Percentiles rank a stretch among this genome's conserved stretches.
phyloP scores from a whole-genome alignment of 1,284 basidiomycete genomes.

The Phellinidium pouzarii region DNA sequence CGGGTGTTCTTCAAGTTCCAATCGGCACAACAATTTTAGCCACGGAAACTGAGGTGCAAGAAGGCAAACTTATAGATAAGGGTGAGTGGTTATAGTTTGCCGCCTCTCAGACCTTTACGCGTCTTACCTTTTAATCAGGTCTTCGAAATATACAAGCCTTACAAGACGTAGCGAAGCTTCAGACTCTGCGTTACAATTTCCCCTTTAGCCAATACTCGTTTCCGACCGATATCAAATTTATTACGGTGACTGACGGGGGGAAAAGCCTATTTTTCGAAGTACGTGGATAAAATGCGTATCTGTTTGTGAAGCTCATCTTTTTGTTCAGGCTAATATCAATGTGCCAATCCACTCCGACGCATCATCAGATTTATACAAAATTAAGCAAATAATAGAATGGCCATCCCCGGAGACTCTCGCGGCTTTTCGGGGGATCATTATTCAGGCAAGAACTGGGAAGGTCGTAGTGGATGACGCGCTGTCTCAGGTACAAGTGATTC shows the following conservation, averaged over 20 bases:
- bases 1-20: conserved; percentile 72
- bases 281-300: conserved; percentile 5
- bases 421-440: conserved; percentile 48
- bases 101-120: neutral
- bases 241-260: conserved; percentile 62
- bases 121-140: conserved; percentile 33
- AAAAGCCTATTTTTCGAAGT: conserved; percentile 65
- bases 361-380: conserved; percentile 40
- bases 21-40: conserved; percentile 55
- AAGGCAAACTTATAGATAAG: conserved; percentile 58
- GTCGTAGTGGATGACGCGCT: conserved; percentile 45
- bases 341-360: conserved; percentile 37
- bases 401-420: conserved; percentile 41
- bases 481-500: conserved; percentile 40
- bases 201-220: conserved; percentile 75
- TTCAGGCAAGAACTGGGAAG: conserved; percentile 45
- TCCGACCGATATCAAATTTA: conserved; percentile 62
- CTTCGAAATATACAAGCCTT: conserved; percentile 62
- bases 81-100: conserved; percentile 32
- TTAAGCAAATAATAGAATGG: conserved; percentile 33
- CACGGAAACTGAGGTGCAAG: conserved; percentile 61
- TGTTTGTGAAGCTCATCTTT: neutral
- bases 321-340: conserved; percentile 44
- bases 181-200: conserved; percentile 74
- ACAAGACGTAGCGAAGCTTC: conserved; percentile 61